Conservation (phyloP, 2,329 filamentous ascomycete species). For the Neopestalotiopsis clavispora region DNA sequence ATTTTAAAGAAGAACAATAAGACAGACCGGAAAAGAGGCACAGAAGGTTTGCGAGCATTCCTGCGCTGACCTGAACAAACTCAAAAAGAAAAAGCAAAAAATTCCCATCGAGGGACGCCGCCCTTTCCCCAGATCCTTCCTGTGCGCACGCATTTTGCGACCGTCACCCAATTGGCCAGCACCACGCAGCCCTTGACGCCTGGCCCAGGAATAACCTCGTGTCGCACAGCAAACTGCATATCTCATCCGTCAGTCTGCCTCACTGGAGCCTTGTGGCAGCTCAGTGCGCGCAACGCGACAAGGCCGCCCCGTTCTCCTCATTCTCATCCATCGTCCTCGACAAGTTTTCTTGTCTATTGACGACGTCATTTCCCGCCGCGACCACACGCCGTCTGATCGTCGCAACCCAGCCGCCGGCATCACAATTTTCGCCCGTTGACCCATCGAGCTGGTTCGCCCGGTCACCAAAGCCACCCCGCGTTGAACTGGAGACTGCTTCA, state of each 20-base stretch:
- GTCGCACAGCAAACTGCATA: conserved; percentile 10
- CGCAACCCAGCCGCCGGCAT: not conserved
- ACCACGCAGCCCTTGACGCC: conserved; percentile 6
- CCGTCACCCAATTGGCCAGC: conserved; percentile 2
- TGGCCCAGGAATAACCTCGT: conserved; percentile 7
- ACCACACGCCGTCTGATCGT: not conserved
- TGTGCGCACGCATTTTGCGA: conserved; percentile 11
- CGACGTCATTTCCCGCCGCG: not conserved
- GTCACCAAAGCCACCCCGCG: not conserved
- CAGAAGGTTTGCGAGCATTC: too few species aligned
- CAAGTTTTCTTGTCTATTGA: not conserved
- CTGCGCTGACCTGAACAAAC: not conserved
- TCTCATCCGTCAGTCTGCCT: conserved; percentile 7
- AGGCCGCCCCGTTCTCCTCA: not conserved
- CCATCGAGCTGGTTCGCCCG: not conserved
- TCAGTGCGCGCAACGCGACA: conserved; percentile 8
- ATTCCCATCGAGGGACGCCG: not conserved
- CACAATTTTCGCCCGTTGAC: not conserved
- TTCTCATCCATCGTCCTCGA: not conserved
- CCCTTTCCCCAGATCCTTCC: not conserved
- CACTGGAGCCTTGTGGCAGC: conserved; percentile 12
- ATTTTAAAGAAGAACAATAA: too few species aligned
- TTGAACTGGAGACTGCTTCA: not conserved
- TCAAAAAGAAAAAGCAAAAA: not conserved
- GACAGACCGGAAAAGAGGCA: too few species aligned